These are phyloP conservation scores for Dactylella cylindrospora DNA, from an alignment of 2,329 filamentous ascomycete species.

Conservation along the genomic window DNA sequence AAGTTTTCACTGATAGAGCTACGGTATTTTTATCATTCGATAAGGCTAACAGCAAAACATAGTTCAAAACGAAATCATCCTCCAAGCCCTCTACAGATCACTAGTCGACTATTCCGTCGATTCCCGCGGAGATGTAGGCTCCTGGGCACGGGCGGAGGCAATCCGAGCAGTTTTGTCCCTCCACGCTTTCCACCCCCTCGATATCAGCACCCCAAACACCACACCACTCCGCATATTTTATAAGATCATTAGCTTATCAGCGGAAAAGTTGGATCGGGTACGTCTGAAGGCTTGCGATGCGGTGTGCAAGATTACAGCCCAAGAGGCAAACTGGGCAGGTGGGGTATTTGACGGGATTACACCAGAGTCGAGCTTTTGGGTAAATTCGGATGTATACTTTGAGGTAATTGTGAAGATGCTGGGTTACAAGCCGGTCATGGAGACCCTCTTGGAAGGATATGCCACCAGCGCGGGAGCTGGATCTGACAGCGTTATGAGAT, in stretches of 20 bases:
- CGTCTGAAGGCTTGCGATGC: conserved; percentile 66
- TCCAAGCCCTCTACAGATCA: conserved; percentile 51
- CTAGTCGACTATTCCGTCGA: conserved; percentile 90
- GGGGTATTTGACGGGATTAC: conserved; percentile 43
- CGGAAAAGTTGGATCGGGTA: conserved; percentile 88
- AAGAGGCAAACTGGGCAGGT: conserved; percentile 19
- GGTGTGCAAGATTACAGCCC: conserved; percentile 55
- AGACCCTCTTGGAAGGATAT: conserved; percentile 64
- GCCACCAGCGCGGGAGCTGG: conserved; percentile 75
- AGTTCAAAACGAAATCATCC: conserved; percentile 32
- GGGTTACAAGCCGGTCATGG: conserved; percentile 52
- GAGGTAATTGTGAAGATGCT: conserved; percentile 58
- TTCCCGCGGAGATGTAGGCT: conserved; percentile 85
- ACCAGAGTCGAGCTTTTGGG: conserved; percentile 36
- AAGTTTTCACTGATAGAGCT: not conserved
- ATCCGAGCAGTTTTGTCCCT: conserved; percentile 63
- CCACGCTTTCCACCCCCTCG: conserved; percentile 23
- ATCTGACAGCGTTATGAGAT: conserved; percentile 72
- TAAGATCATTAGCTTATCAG: conserved; percentile 65
- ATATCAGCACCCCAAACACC: conserved; percentile 29
- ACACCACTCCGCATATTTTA: conserved; percentile 35
- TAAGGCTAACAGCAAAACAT: conserved; percentile 6
- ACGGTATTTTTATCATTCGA: too few species aligned
- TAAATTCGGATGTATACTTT: conserved; percentile 63
- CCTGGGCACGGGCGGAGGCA: conserved; percentile 77